These are phyloP conservation scores for Acmispon strigosus DNA, from an alignment of 306 rosid species.

Conservation along the genomic window DNA sequence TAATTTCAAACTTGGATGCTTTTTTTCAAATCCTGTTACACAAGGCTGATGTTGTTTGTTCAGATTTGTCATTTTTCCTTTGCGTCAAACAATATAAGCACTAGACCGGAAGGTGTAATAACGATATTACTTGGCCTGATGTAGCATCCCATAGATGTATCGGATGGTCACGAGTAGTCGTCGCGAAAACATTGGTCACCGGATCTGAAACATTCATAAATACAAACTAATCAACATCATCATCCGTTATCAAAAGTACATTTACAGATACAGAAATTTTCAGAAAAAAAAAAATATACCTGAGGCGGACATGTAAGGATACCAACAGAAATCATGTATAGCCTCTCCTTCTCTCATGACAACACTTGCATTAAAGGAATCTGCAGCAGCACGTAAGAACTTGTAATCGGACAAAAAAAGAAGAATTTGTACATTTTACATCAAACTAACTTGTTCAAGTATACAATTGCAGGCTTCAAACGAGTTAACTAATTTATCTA, in stretches of 20 bases:
- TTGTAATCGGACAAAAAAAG: too few species aligned
- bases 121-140: conserved; percentile 65
- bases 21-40: background rate
- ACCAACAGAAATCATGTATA: conserved; percentile 91
- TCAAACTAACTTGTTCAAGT: too few species aligned
- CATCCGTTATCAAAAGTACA: background rate
- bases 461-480: too few species aligned
- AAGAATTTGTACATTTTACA: too few species aligned
- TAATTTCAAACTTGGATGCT: background rate
- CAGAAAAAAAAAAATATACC: conserved; percentile 34
- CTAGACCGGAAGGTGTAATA: background rate
- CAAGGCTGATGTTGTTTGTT: background rate
- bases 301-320: conserved; percentile 93
- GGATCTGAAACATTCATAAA: conserved; percentile 51
- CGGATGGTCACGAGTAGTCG: conserved; percentile 85
- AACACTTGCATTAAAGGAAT: conserved; percentile 60
- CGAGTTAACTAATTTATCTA: too few species aligned
- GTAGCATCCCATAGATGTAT: conserved; percentile 98
- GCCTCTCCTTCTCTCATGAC: conserved; percentile 84
- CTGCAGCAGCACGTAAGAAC: conserved; percentile 27
- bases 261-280: background rate
- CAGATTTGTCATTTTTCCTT: background rate
- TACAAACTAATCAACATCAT: background rate
- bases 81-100: background rate
- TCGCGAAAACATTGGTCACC: conserved; percentile 82